Evolutionary conservation across 192 early-diverging fungal species (phyloP), one percentile per base, ranked within the genome.

Genomic region (Coemansia sp.): DNA sequence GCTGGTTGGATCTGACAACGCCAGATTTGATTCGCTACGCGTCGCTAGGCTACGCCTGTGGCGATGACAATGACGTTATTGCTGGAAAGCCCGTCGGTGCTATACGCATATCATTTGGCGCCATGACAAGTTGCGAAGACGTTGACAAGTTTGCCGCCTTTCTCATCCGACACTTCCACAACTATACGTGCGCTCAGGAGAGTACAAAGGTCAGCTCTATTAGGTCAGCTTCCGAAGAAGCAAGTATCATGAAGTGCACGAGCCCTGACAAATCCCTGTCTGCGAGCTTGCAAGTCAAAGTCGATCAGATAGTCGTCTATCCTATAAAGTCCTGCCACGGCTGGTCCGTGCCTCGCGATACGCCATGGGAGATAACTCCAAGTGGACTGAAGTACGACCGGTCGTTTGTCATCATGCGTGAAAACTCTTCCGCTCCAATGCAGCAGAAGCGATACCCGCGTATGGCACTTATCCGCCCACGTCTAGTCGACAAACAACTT

Each of bases 281-380:
- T 49, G 33, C 65, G 61, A 10, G 60, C 6, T 28, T 68, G 58
- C 63, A 67, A 30, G 63, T 67, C 21, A 64, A 65, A 52, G 68
- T 82, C 19, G 68, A 81, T 30, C 64, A 52, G 33, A 38, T 86
- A 52, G 49, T 81, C 9, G 60, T 91, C n/a, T 91, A 87, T 50
- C 94, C 94, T 0, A 86, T 96, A 65, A 96, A 96, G 74, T 92
- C 92, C 32, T 96, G 94, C 67, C 88, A 89, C 79, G 80, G 80
- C 64, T 72, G 84, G 75, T 30, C 21, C 7, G 75, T 82, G 30
- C 72, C 80, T 21, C 16, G 47, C 8, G 46, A 58, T 26, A 63
- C 38, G 58, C 30, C 69, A 2, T 82, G 80, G 80, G 69, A 69
- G 62, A 52, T 82, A 16, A 82, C 80, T 3, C 69, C 38, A 21